Evolutionary conservation across 2,329 filamentous ascomycete species (phyloP).

Genomic region (Microcyclospora tardicrescens): DNA sequence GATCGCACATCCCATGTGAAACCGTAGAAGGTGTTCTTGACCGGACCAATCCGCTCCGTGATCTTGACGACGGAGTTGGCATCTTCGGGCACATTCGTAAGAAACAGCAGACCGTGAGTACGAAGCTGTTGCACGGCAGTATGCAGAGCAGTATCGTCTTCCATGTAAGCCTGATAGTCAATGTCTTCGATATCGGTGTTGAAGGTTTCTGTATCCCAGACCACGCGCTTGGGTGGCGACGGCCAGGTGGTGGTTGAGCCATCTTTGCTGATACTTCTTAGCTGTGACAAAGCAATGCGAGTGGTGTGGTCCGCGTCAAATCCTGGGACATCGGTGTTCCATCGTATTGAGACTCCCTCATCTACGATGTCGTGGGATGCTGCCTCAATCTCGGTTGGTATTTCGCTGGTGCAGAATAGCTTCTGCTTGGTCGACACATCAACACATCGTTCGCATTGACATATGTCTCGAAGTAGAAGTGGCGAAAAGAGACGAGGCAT

Average conservation of each 20-base stretch:
- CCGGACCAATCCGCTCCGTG: constrained; percentile 57
- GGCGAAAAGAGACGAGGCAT: constrained; percentile 9
- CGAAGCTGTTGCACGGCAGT: constrained; percentile 50
- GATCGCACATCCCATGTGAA: constrained; percentile 79
- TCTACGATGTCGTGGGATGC: constrained; percentile 23
- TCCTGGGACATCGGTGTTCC: constrained; percentile 43
- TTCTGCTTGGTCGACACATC: constrained; percentile 50
- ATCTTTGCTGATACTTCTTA: not conserved
- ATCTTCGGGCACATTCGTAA: constrained; percentile 56
- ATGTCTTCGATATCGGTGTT: constrained; percentile 43
- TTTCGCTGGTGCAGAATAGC: constrained; percentile 51
- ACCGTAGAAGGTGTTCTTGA: constrained; percentile 86
- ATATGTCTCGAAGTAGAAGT: constrained; percentile 42
- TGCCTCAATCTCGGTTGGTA: constrained; percentile 38
- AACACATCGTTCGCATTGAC: constrained; percentile 43
- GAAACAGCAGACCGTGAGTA: constrained; percentile 59
- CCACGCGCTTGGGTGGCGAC: constrained; percentile 10
- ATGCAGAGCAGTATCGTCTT: constrained; percentile 43
- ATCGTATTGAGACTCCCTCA: constrained; percentile 34
- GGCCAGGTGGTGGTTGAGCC: not conserved
- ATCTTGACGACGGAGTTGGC: constrained; percentile 47
- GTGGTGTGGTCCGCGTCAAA: constrained; percentile 14
- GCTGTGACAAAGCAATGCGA: not conserved
- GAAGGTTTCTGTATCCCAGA: constrained; percentile 37
- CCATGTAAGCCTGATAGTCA: constrained; percentile 60